Conservation (phyloP, 169 alveolate genomes). For the Eimeria necatrix region DNA sequence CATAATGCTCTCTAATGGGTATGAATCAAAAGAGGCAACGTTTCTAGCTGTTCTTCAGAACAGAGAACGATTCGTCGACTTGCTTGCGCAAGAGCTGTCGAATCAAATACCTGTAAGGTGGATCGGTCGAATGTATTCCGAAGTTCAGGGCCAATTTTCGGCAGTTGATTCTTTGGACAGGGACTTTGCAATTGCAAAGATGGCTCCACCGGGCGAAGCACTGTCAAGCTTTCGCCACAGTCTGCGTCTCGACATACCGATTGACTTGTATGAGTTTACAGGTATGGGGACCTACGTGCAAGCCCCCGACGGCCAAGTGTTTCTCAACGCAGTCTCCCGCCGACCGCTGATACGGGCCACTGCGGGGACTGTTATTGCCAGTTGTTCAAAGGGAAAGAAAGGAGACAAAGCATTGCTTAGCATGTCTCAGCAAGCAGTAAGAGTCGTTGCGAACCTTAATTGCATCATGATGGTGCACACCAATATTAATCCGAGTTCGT, state of each 20-base stretch:
- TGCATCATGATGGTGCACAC: slow-evolving; percentile 58
- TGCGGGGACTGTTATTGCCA: neutral
- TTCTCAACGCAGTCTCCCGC: slow-evolving; percentile 44
- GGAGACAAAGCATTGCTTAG: slow-evolving; percentile 36
- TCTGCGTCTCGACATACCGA: slow-evolving; percentile 49
- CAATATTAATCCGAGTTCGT: slow-evolving; percentile 11
- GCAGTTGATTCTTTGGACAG: slow-evolving; percentile 11
- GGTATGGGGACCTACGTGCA: slow-evolving; percentile 44
- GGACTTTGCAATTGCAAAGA: slow-evolving; percentile 23
- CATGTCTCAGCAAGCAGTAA: slow-evolving; percentile 66
- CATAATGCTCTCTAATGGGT: slow-evolving; percentile 14
- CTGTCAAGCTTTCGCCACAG: slow-evolving; percentile 17
- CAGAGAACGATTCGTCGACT: neutral
- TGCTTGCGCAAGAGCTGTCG: slow-evolving; percentile 11
- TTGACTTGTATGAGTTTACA: slow-evolving; percentile 40
- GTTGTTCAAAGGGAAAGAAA: neutral
- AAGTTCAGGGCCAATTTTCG: neutral
- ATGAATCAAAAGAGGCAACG: slow-evolving; percentile 18
- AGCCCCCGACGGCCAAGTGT: slow-evolving; percentile 47
- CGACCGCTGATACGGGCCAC: slow-evolving; percentile 41
- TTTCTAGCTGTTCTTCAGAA: slow-evolving; percentile 9
- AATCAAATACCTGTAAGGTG: neutral
- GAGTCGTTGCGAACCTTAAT: slow-evolving; percentile 33
- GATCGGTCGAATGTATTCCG: slow-evolving; percentile 61
- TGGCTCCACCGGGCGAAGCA: slow-evolving; percentile 11